Conservation (phyloP, 176 grass and related monocot genomes). For the Elymus sibiricus region DNA sequence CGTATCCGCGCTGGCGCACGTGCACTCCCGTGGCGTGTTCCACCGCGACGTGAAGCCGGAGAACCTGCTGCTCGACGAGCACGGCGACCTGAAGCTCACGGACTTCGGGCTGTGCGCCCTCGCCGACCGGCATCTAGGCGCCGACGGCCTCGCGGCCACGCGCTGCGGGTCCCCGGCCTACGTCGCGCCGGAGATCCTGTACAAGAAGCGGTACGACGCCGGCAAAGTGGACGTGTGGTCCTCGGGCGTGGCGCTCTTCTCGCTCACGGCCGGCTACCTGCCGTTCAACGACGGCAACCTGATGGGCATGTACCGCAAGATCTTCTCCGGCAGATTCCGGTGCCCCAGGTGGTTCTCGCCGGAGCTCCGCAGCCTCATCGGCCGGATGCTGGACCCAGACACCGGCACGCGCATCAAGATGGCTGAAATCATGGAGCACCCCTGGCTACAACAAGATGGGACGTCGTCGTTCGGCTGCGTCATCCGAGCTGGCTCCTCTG, state of each 20-base stretch:
- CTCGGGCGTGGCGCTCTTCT: constrained; percentile 36
- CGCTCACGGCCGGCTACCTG: constrained; percentile 35
- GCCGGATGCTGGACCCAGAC: constrained; percentile 19
- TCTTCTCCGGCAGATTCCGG: constrained; percentile 31
- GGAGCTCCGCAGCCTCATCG: constrained; percentile 16
- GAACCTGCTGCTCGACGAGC: constrained; percentile 44
- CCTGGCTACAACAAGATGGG: constrained; percentile 22
- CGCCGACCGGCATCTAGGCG: not conserved
- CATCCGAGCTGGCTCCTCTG: not conserved
- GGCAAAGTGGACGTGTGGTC: constrained; percentile 37
- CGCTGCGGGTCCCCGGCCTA: constrained; percentile 39
- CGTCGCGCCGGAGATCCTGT: constrained; percentile 37
- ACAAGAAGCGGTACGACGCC: constrained; percentile 32
- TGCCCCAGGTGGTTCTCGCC: constrained; percentile 34
- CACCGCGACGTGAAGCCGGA: constrained; percentile 59
- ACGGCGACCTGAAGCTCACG: constrained; percentile 36
- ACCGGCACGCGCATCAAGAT: constrained; percentile 12
- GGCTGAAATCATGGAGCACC: constrained; percentile 22
- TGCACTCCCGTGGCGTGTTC: constrained; percentile 46
- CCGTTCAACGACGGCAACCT: constrained; percentile 42
- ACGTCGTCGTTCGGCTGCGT: not conserved
- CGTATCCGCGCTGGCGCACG: constrained; percentile 33
- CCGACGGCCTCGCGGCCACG: constrained; percentile 34
- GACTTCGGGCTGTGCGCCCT: constrained; percentile 43
- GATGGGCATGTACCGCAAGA: constrained; percentile 45